These are phyloP conservation scores for Populus deltoides DNA, from an alignment of 345 rosid genomes.

Conservation along the genomic window DNA sequence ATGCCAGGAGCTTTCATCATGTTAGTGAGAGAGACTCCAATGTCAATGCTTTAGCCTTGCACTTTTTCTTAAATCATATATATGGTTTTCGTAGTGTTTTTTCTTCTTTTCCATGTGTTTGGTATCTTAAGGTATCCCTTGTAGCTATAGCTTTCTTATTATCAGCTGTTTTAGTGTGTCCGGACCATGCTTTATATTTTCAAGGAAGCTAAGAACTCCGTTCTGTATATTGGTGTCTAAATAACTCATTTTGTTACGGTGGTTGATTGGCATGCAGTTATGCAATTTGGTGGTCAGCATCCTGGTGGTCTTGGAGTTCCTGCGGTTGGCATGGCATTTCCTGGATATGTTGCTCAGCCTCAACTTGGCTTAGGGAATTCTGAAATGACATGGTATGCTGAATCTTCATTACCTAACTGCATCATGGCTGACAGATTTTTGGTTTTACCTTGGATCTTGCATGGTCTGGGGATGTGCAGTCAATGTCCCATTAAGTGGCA, in stretches of 20 bases:
- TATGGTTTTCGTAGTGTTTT: neutral
- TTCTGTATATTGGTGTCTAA: neutral
- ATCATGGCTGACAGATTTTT: neutral
- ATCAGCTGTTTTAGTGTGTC: neutral
- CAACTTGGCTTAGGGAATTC: constrained; percentile 87
- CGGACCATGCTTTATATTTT: neutral
- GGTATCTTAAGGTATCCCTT: neutral
- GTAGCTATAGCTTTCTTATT: neutral
- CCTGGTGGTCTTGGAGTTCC: constrained; percentile 83
- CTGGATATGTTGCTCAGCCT: constrained; percentile 77
- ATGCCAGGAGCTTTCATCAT: neutral
- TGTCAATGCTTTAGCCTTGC: neutral
- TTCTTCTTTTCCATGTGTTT: neutral
- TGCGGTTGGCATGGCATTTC: constrained; percentile 93
- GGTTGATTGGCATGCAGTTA: constrained; percentile 45
- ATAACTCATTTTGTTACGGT: neutral
- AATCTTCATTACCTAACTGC: neutral
- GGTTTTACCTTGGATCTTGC: neutral
- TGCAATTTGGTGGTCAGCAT: constrained; percentile 94
- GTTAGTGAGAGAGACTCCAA: neutral
- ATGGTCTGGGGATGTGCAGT: neutral
- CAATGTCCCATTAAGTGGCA: neutral
- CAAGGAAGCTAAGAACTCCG: neutral
- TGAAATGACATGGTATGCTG: constrained; percentile 85
- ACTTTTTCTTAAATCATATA: neutral